phyloP scores from a whole-genome alignment of 495 filamentous ascomycete genomes.

The Tuber brumale region DNA sequence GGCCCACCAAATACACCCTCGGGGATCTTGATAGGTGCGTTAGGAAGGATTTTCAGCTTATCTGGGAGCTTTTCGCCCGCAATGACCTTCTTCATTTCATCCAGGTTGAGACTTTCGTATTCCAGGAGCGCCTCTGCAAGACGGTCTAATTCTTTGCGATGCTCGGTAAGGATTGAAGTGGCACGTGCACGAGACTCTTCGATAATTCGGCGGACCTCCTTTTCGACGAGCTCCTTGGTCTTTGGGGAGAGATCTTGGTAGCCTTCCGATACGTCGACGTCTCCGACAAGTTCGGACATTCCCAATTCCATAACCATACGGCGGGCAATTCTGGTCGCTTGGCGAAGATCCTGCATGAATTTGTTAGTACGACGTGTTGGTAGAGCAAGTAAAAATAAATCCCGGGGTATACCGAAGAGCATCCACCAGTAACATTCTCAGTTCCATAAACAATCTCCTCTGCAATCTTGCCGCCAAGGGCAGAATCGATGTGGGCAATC shows the following conservation, averaged over 20 bases:
- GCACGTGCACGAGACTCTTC: slow-evolving; percentile 76
- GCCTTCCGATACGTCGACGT: slow-evolving; percentile 72
- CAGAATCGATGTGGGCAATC: slow-evolving; percentile 67
- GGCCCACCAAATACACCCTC: slow-evolving; percentile 42
- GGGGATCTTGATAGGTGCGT: slow-evolving; percentile 54
- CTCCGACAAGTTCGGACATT: slow-evolving; percentile 82
- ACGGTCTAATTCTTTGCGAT: slow-evolving; percentile 74
- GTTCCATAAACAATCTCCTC: slow-evolving; percentile 87
- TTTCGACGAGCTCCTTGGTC: slow-evolving; percentile 76
- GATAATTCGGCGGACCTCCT: slow-evolving; percentile 74
- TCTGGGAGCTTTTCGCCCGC: slow-evolving; percentile 72
- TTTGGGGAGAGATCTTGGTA: slow-evolving; percentile 75
- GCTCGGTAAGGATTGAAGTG: slow-evolving; percentile 59
- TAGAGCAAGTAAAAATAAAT: slow-evolving; percentile 6
- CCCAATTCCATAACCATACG: slow-evolving; percentile 77
- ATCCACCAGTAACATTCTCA: slow-evolving; percentile 80
- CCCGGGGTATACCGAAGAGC: slow-evolving; percentile 56
- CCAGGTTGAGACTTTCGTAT: slow-evolving; percentile 82
- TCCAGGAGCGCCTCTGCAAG: slow-evolving; percentile 83
- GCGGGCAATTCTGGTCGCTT: slow-evolving; percentile 72
- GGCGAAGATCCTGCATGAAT: slow-evolving; percentile 62
- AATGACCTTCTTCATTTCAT: slow-evolving; percentile 83
- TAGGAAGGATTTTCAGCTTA: slow-evolving; percentile 47
- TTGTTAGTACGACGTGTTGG: neutral
- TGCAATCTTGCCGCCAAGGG: slow-evolving; percentile 87